Conservation (phyloP, 1,284 basidiomycete genomes). For the Rhodotorula sp. region DNA sequence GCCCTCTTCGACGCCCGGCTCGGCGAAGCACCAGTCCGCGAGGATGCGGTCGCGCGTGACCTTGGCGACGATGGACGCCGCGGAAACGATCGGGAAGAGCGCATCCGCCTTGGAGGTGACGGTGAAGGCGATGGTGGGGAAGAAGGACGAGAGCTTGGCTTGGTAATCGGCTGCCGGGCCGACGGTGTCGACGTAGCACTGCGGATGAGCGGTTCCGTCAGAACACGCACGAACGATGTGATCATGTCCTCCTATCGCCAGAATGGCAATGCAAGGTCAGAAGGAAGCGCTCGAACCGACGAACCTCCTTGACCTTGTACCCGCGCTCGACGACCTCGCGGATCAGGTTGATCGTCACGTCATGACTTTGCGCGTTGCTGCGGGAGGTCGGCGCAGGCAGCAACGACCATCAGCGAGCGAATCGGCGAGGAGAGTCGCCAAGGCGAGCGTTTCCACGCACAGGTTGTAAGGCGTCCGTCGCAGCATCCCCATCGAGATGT, state of each 20-base stretch:
- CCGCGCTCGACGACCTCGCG: conserved; percentile 76
- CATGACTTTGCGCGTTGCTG: conserved; percentile 82
- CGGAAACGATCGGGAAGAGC: conserved; percentile 93
- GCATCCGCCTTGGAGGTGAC: conserved; percentile 93
- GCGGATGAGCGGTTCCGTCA: conserved; percentile 5
- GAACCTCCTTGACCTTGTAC: conserved; percentile 77
- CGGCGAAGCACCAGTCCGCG: conserved; percentile 70
- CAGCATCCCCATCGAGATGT: conserved; percentile 90
- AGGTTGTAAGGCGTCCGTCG: conserved; percentile 79
- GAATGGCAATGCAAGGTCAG: background rate
- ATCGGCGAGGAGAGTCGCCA: no score
- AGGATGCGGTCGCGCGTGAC: conserved; percentile 91
- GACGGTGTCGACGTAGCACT: conserved; percentile 95
- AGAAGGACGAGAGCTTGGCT: conserved; percentile 71
- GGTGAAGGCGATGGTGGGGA: conserved; percentile 81
- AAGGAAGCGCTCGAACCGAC: conserved; percentile 22
- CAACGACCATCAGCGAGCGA: background rate
- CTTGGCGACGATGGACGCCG: conserved; percentile 94
- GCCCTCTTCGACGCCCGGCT: conserved; percentile 45
- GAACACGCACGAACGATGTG: no score
- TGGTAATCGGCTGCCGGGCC: conserved; percentile 85
- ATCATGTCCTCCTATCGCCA: no score
- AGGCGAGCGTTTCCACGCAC: conserved; percentile 29
- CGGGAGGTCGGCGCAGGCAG: background rate
- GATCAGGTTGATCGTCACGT: conserved; percentile 87